Base-by-base conservation (phyloP, 2,329 filamentous ascomycete species). In the Trichoderma gracile region DNA sequence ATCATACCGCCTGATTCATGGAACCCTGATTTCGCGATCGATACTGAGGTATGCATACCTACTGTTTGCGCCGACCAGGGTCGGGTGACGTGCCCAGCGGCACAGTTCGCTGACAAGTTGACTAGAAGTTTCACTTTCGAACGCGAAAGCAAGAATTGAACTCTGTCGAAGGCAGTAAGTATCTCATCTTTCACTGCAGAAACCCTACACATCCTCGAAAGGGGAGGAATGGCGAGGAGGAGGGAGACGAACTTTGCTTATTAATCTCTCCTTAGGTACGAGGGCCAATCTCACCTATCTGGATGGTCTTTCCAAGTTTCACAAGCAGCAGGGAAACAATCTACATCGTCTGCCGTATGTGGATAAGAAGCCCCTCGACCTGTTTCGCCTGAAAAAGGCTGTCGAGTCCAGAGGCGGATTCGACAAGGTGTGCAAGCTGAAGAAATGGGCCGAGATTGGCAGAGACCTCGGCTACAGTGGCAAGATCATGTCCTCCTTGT, bases 381-480 rank as follows among this genome's bases (percentile, higher is more conserved):
- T 99, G 17, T 99, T 96, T 79, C 92, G 94, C 71, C 81, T 99
- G 66, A 98, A 98, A 77, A 98, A 98, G 75, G 94, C 94, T 0
- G 95, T 99, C 42, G 95, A 98, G 74, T 89, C 92, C 33, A 88
- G 95, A 67, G 95, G 95, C 53, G 95, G 95, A 3, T 99, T 99
- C 71, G 93, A 97, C 63, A 91, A 91, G 73, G 95, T 99, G 50
- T 99, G 95, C 83, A 97, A 97, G 78, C 84, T 89, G 63, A 99
- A 99, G 79, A 98, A 98, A 80, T 99, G 95, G 95, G 95, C 95
- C 17, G 95, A 99, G 77, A 98, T 99, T 71, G 95, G 95, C 40
- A 88, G 95, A 72, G 95, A 98, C 75, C 80, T 99, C 54, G 95
- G 95, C 62, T 99, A 99, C 78, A 98, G 94, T 74, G 95, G 95